Evolutionary conservation across 805 yeast species (phyloP), one percentile per base, ranked within the genome.

Genomic region (Yarrowia phangngaensis): DNA sequence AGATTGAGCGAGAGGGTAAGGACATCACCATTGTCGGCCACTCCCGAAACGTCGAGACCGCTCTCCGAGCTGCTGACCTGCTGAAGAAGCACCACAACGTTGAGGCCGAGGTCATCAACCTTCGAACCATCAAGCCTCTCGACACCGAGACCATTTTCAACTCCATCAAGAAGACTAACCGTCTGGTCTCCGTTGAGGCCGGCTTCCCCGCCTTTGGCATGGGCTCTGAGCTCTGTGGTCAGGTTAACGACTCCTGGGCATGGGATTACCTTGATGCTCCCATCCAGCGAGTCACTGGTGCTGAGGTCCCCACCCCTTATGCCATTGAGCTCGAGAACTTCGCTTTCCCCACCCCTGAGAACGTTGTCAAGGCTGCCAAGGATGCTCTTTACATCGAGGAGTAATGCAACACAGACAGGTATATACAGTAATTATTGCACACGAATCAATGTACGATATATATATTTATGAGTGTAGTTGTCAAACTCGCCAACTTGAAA

Each of bases 231-330:
- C 85, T 92, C 63, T 79, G 89, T 67, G 98, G 97, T 54, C 95
- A 88, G 72, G 75, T 92, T 65, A 88, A 92, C 96, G 99, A 92
- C 74, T 80, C 94, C 52, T 97, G 89, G 71, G 97, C 95, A 48
- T 92, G 92, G 59, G 98, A 92, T 71, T 86, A 88, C 79, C 79
- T 92, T 65, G 99, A 92, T 71, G 95, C 97, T 54, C 99, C 99
- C 60, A 86, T 92, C 58, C 95, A 83, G 74, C 87, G 99, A 77
- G 90, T 89, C 62, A 92, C 98, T 53, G 98, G 98, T 69, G 95
- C 97, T 66, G 99, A 92, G 74, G 97, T 89, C 23, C 99, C 99
- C 70, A 92, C 98, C 59, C 99, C 99, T 57, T 92, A 92, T 67
- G 95, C 96, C 60, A 79, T 80, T 70, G 89, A 83, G 72, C 78